Conservation (phyloP, 2,329 filamentous ascomycete genomes). For the Verticillium alfalfae region DNA sequence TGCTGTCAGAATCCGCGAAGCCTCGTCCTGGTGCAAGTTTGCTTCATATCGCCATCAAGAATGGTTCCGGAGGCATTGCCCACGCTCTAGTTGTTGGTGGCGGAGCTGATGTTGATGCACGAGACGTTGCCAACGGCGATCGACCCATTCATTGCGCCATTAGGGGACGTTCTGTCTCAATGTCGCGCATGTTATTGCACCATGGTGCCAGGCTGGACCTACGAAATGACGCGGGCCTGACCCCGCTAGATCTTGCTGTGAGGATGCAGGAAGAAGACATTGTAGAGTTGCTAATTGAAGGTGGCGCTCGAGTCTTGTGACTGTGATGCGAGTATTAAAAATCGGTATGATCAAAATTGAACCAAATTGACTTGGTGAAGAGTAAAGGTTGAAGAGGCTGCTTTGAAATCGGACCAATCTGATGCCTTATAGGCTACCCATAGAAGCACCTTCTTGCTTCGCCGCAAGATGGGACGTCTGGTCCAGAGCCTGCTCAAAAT, state of each 20-base stretch:
- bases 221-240: not conserved
- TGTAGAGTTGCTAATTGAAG: not conserved
- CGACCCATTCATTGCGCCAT: not conserved
- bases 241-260: not conserved
- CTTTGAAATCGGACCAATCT: too few relatives aligned
- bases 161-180: not conserved
- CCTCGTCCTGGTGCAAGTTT: not conserved
- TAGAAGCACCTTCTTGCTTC: not conserved
- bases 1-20: too few relatives aligned
- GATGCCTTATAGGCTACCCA: not conserved
- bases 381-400: too few relatives aligned
- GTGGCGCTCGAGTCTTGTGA: not conserved
- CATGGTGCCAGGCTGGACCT: not conserved
- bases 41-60: not conserved
- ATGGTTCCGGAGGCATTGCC: not conserved
- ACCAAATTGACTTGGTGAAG: too few relatives aligned
- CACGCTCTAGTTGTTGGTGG: not conserved
- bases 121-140: not conserved
- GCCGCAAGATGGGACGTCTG: not conserved
- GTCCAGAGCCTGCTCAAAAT: slow-evolving; percentile 88
- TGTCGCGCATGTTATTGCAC: not conserved
- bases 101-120: not conserved
- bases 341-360: too few relatives aligned
- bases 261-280: not conserved
- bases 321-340: not conserved